A percentile compares a stretch with the other conserved stretches of the same genome.
These are phyloP conservation scores for Shiraia sp. DNA, from an alignment of 2,329 filamentous ascomycete species.

Conservation along the genomic window DNA sequence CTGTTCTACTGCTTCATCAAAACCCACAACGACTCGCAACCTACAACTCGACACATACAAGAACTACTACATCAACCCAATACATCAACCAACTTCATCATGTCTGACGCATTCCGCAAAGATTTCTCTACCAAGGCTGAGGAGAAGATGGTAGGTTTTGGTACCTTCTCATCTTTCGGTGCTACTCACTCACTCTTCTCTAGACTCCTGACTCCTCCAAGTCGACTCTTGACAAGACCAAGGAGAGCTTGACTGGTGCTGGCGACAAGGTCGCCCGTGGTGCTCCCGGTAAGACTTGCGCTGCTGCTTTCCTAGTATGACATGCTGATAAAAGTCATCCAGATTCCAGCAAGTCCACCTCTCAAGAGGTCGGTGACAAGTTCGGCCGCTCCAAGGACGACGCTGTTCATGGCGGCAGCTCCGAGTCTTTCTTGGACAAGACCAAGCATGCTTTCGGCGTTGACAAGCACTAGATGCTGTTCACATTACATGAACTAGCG, in stretches of 20 bases:
- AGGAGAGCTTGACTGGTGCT: constrained; percentile 60
- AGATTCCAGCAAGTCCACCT: constrained; percentile 59
- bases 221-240: constrained; percentile 63
- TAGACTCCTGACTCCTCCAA: constrained; percentile 63
- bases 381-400: constrained; percentile 45
- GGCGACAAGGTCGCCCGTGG: constrained; percentile 57
- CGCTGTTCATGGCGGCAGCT: constrained; percentile 42
- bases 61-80: constrained; percentile 22
- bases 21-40: constrained; percentile 13
- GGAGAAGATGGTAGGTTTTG: constrained; percentile 48
- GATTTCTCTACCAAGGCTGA: constrained; percentile 60
- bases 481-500: neutral
- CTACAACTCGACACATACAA: constrained; percentile 22
- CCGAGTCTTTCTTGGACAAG: constrained; percentile 50
- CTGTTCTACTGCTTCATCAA: constrained; percentile 16
- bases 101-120: constrained; percentile 67
- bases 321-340: constrained; percentile 49
- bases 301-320: constrained; percentile 20
- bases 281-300: constrained; percentile 26
- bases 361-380: constrained; percentile 54
- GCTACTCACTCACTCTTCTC: neutral
- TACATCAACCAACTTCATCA: constrained; percentile 47
- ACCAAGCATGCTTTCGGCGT: constrained; percentile 54
- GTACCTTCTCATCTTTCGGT: neutral
- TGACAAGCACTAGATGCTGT: constrained; percentile 44